Percentiles rank a stretch among this genome's conserved stretches.
Conservation (phyloP, 1,284 basidiomycete species). For the Hypsizygus ulmarius region DNA sequence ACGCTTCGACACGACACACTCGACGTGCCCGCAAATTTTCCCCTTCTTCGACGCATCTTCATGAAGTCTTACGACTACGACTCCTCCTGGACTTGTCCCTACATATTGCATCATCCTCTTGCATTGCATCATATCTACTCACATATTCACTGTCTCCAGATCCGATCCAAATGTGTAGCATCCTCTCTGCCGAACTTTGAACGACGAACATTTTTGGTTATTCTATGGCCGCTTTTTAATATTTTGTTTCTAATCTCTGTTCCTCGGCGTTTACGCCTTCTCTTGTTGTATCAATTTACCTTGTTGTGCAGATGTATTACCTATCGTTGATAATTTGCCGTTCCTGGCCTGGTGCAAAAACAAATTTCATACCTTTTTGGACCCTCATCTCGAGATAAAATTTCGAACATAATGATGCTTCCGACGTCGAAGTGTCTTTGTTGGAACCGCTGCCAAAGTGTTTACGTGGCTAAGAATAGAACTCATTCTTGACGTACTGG, state of each 20-base stretch:
- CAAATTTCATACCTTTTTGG: neutral
- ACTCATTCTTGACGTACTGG: no score
- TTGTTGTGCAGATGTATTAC: neutral
- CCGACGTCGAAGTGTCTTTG: no score
- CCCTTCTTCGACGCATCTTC: slow-evolving; percentile 15
- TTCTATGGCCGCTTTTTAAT: slow-evolving; percentile 8
- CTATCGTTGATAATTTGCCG: neutral
- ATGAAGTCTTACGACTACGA: slow-evolving; percentile 16
- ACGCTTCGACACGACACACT: slow-evolving; percentile 13
- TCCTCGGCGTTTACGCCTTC: slow-evolving; percentile 1
- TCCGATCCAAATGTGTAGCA: slow-evolving; percentile 8
- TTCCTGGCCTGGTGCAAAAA: neutral
- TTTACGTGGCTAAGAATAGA: no score
- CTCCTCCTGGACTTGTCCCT: slow-evolving; percentile 1
- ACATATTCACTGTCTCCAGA: slow-evolving; percentile 1
- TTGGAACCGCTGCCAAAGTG: no score
- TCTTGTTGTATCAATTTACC: neutral
- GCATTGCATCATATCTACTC: slow-evolving; percentile 13
- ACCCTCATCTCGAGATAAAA: neutral
- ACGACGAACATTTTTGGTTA: slow-evolving; percentile 11
- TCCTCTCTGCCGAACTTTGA: slow-evolving; percentile 1
- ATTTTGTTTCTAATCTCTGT: slow-evolving; percentile 1
- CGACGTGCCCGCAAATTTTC: slow-evolving; percentile 6
- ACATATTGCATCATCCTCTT: slow-evolving; percentile 7
- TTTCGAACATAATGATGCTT: no score